Conservation (phyloP, 2,329 filamentous ascomycete species). For the Cladosporium austrohemisphaericum region DNA sequence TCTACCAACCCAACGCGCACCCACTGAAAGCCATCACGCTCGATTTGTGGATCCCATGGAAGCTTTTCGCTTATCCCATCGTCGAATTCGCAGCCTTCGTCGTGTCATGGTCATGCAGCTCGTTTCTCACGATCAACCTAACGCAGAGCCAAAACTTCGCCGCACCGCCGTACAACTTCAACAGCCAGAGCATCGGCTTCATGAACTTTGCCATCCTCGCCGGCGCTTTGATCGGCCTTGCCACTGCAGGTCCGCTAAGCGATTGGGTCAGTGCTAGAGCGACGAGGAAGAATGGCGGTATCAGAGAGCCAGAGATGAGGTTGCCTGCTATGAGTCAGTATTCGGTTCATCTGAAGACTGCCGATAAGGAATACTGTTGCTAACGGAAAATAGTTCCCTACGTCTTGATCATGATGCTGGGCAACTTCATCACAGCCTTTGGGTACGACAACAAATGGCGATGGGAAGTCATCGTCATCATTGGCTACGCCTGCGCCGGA, state of each 20-base stretch:
- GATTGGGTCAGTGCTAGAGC: constrained; percentile 56
- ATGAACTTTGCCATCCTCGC: constrained; percentile 56
- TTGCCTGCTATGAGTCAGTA: constrained; percentile 43
- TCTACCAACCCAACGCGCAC: constrained; percentile 50
- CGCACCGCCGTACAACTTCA: constrained; percentile 54
- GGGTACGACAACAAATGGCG: constrained; percentile 41
- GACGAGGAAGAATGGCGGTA: constrained; percentile 51
- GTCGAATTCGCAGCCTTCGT: constrained; percentile 61
- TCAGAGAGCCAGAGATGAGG: constrained; percentile 58
- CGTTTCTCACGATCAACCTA: constrained; percentile 59
- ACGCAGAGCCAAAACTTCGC: constrained; percentile 54
- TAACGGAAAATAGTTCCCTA: constrained; percentile 48
- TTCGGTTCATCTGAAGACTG: no score
- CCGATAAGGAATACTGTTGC: no score
- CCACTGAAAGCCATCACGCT: constrained; percentile 45
- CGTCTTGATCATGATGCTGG: constrained; percentile 53
- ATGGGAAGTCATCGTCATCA: constrained; percentile 53
- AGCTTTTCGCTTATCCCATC: constrained; percentile 60
- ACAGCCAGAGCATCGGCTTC: constrained; percentile 49
- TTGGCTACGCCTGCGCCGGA: constrained; percentile 55
- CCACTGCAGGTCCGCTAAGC: constrained; percentile 53
- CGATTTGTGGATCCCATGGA: constrained; percentile 60
- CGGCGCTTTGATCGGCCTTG: constrained; percentile 53
- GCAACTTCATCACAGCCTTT: constrained; percentile 53
- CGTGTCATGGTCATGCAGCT: constrained; percentile 57